Evolutionary conservation across 805 yeast species (phyloP), one percentile per base, ranked within the genome.

Genomic region (Kodamaea neixiangensis): DNA sequence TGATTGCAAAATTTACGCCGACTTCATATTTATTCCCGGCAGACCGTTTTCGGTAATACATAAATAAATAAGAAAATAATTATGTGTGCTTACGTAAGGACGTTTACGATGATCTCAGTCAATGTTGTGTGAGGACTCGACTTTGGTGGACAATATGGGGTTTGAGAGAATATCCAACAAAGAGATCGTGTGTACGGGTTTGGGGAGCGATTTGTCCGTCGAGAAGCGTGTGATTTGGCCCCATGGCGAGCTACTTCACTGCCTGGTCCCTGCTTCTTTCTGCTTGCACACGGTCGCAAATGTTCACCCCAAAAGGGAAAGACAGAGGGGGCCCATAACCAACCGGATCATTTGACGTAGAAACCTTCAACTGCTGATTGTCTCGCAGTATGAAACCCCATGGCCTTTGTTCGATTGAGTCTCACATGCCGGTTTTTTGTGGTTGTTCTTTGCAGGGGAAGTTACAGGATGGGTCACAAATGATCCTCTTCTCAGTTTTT

Each of bases 11-110:
- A 33, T 20, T 37, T 17, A 17, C 18, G 31, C 31, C 47, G 35
- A 10, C 18, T 59, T 64, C 47, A 66, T 65, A 31, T 34, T 51
- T 61, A 49, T 22, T 62, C 67, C 15, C 58, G 60, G 50, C 31
- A 25, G 31, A 9, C 31, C 31, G 11, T 25, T 25, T 25, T 25
- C 13, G 31, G 31, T 9, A 25, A 25, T 5, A 25, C 11, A 13
- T 25, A 25, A 25, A 25, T 25, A 25, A 25, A 25, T 25, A 25
- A 25, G 31, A 25, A 25, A 25, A 25, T 25, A 25, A 25, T 25
- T 25, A n/a, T n/a, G n/a, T n/a, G n/a, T 25, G 31, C 31, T 25
- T 25, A 25, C 31, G 31, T 25, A 25, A 25, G 31, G 31, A 25
- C 31, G 31, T 25, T 25, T 9, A 25, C 31, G 31, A 25, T 25